Conservation (phyloP, 768 basidiomycete species). For the Pleurotus platypus region DNA sequence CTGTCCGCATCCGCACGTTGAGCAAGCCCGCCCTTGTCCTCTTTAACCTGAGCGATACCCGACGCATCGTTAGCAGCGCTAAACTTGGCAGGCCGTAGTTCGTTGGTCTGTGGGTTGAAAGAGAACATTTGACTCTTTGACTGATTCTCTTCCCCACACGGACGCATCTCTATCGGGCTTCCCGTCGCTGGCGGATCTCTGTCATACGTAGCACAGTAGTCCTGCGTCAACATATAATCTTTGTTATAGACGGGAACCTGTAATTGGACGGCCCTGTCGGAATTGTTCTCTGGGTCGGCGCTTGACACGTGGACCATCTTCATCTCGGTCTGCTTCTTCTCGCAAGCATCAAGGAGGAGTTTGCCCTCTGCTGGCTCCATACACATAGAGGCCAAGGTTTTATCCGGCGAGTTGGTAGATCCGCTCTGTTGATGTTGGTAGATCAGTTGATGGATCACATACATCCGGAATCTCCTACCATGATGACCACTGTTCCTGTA, state of each 20-base stretch:
- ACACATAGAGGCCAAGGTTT: slow-evolving; percentile 36
- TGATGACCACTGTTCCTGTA: slow-evolving; percentile 44
- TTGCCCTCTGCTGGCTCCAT: slow-evolving; percentile 21
- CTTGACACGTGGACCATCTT: slow-evolving; percentile 26
- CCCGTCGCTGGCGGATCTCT: slow-evolving; percentile 40
- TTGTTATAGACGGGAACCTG: slow-evolving; percentile 40
- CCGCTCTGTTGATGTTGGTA: background rate
- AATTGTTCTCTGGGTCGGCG: slow-evolving; percentile 18
- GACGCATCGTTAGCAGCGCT: slow-evolving; percentile 21
- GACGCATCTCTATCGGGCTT: slow-evolving; percentile 46
- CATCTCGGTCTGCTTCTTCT: slow-evolving; percentile 41
- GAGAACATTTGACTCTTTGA: slow-evolving; percentile 58
- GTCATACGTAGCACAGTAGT: slow-evolving; percentile 63
- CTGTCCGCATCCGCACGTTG: background rate
- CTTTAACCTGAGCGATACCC: slow-evolving; percentile 33
- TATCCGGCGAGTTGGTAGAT: slow-evolving; percentile 11
- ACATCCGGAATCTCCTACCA: slow-evolving; percentile 29
- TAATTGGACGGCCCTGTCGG: too few relatives aligned
- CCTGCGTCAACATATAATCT: slow-evolving; percentile 26
- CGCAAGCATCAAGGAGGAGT: slow-evolving; percentile 47
- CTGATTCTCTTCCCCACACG: slow-evolving; percentile 28
- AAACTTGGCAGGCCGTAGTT: slow-evolving; percentile 52
- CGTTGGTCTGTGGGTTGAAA: slow-evolving; percentile 44
- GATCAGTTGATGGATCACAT: background rate
- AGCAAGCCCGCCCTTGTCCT: slow-evolving; percentile 19